Percentiles rank a stretch among this genome's conserved stretches.
Conservation (phyloP, 805 yeast species). For the Lachancea quebecensis region DNA sequence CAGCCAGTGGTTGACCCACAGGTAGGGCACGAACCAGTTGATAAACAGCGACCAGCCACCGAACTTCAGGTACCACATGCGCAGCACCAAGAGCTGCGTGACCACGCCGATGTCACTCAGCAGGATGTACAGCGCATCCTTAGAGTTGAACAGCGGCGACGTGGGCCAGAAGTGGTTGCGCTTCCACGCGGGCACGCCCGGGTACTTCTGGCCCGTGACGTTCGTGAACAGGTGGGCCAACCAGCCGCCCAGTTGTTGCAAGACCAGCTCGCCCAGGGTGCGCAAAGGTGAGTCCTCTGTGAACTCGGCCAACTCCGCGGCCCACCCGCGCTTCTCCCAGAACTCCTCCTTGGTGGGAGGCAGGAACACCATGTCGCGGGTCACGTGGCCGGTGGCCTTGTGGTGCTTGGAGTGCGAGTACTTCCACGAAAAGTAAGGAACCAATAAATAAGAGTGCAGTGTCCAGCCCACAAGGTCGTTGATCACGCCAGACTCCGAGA, state of each 20-base stretch:
- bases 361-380: slow-evolving; percentile 79
- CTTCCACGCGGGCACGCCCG: slow-evolving; percentile 40
- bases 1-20: slow-evolving; percentile 84
- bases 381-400: slow-evolving; percentile 79
- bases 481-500: slow-evolving; percentile 61
- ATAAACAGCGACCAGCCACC: slow-evolving; percentile 59
- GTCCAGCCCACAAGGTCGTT: slow-evolving; percentile 82
- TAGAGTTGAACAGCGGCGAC: slow-evolving; percentile 67
- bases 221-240: slow-evolving; percentile 55
- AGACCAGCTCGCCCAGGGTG: slow-evolving; percentile 47
- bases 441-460: slow-evolving; percentile 68
- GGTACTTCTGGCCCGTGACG: slow-evolving; percentile 68
- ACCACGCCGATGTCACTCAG: slow-evolving; percentile 68
- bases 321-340: slow-evolving; percentile 28
- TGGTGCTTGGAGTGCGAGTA: slow-evolving; percentile 81
- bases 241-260: slow-evolving; percentile 80
- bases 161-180: slow-evolving; percentile 66
- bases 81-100: slow-evolving; percentile 44
- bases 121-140: slow-evolving; percentile 65
- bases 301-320: slow-evolving; percentile 44
- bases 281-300: slow-evolving; percentile 70
- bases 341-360: slow-evolving; percentile 62
- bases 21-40: slow-evolving; percentile 70
- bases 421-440: slow-evolving; percentile 87
- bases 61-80: slow-evolving; percentile 52